Base-by-base conservation (phyloP, 176 grass and related monocot genomes). In the Saccharum spontaneum region DNA sequence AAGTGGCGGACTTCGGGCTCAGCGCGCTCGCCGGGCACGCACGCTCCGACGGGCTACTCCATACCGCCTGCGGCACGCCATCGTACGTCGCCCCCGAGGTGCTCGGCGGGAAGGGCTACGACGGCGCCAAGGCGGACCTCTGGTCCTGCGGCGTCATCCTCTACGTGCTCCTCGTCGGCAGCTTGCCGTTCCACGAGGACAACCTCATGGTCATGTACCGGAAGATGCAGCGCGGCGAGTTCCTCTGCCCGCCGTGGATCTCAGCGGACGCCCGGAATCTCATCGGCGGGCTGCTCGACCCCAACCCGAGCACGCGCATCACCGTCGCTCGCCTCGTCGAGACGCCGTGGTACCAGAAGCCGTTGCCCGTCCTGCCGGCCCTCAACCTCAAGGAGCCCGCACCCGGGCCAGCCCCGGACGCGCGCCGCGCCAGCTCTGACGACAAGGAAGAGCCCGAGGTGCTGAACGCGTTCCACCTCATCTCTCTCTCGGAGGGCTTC, bases 101-200 rank as follows among this genome's bases (percentile, higher is more conserved):
- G 59, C 23, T 62, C 1, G 83, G 30, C 16, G 85, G 85, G 10
- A 89, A 79, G 23, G 90, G 87, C 4, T 92, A 92, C 79, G 83
- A 92, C 24, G 87, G 90, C 49, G 79, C 87, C 69, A 92, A 84
- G 87, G 79, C 90, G 4, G 90, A 89, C 69, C 75, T 89, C 39
- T 92, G 90, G 87, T 92, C 90, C 62, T 89, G 90, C 24, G 83
- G 83, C 34, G 83, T 92, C 79, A 86, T 92, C 69, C 90, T 92
- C 59, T 92, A 86, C 87, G 87, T 92, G 74, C 84, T 92, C 34
- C 83, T 92, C 75, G 83, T 75, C 40, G 85, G 91, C 10, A 79
- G 64, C 2, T 80, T 87, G 15, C 87, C 84, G 0, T 92, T 92
- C 73, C 80, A 81, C 59, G 84, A 84, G 36, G 76, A 89, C 4